These are phyloP conservation scores for Conoideocrella luteorostrata DNA, from an alignment of 2,329 filamentous ascomycete genomes.

Conservation along the genomic window DNA sequence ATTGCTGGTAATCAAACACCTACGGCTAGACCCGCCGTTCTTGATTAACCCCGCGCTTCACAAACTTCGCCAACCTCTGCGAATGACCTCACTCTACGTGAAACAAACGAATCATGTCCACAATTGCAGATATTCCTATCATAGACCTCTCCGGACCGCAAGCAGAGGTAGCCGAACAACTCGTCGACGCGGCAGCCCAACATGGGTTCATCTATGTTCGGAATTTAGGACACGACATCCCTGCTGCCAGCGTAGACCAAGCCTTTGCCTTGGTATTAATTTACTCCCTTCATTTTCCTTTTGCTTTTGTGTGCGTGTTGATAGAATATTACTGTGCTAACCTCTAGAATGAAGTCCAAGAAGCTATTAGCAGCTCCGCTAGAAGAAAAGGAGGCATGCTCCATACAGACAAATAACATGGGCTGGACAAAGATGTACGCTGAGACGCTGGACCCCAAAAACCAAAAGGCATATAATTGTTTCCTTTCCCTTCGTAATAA, in stretches of 20 bases:
- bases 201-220: conserved; percentile 89
- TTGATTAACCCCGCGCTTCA: no score
- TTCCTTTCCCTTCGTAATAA: background rate
- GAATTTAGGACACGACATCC: conserved; percentile 65
- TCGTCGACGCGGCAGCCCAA: conserved; percentile 73
- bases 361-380: conserved; percentile 64
- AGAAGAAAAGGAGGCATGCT: conserved; percentile 67
- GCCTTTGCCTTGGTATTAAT: conserved; percentile 66
- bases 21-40: no score
- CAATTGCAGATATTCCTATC: conserved; percentile 58
- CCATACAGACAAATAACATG: conserved; percentile 73
- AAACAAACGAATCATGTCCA: conserved; percentile 13
- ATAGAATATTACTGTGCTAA: no score
- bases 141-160: conserved; percentile 67
- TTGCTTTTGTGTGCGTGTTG: no score
- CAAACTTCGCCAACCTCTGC: no score
- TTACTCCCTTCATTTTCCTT: background rate
- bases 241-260: conserved; percentile 55
- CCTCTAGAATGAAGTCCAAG: conserved; percentile 41
- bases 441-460: conserved; percentile 79
- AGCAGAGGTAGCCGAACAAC: conserved; percentile 52
- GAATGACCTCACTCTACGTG: no score
- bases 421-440: conserved; percentile 86
- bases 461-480: conserved; percentile 59
- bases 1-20: no score